Base-by-base conservation (phyloP, 257 asterid species). In the Solanum etuberosum region DNA sequence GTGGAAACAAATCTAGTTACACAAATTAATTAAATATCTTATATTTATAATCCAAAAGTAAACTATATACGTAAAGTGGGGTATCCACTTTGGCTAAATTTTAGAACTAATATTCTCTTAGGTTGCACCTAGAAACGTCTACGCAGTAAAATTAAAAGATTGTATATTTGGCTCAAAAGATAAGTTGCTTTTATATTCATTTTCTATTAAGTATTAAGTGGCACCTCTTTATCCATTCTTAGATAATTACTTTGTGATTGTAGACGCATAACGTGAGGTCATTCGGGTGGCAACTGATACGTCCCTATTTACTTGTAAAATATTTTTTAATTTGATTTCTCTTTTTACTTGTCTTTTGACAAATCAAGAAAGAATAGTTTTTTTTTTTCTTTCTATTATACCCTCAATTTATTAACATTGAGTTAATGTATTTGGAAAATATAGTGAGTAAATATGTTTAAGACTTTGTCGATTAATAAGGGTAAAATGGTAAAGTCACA, bases 1-100 rank as follows among this genome's bases (percentile, higher is more conserved):
- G 90, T 91, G 92, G 94, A 88, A 91, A 88, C 29, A 90, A 89
- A 90, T 90, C 90, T 87, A 83, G 46, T 86, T 59, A 59, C 18
- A 68, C 42, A 34, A 5, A 46, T 85, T 34, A 3, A 83, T 54
- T 54, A 54, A 54, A 70, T 72, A 81, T 63, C 70, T 61, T 59
- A 46, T 6, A 2, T 20, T 67, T 67, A 57, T 21, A 57, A 57
- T 20, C 67, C 67, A 32, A 13, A 67, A n/a, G n/a, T 32, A 34
- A 4, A 74, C 63, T 6, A 54, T 54, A 23, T 57, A 61, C 6
- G 18, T 16, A 76, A 34, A 70, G 54, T 65, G 70, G 72, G 40
- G 5, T 46, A 35, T 57, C 78, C 73, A 29, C 43, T 18, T 20
- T 72, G 42, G 61, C 73, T 77, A 86, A 83, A 89, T 86, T 34